A percentile compares a stretch with the other conserved stretches of the same genome.
Conservation (phyloP, 306 rosid species). For the Vachellia collinsii region DNA sequence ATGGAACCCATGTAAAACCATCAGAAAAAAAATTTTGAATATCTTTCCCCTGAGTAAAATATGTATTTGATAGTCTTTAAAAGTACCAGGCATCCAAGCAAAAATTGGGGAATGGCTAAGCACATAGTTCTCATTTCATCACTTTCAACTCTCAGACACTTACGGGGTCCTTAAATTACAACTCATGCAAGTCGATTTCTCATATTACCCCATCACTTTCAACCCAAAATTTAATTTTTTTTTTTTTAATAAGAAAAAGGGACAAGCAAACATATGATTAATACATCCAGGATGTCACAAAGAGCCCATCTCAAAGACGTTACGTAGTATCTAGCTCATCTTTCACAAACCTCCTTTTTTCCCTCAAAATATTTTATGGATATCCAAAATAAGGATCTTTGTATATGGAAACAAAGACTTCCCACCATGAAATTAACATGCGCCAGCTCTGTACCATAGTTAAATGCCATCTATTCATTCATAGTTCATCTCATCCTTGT, state of each 20-base stretch:
- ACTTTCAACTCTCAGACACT: not conserved
- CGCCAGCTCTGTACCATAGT: too few species aligned
- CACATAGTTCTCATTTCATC: not conserved
- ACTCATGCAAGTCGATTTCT: not conserved
- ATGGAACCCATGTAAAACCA: slow-evolving; percentile 21
- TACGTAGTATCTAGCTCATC: not conserved
- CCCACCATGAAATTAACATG: not conserved
- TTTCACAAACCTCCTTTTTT: not conserved
- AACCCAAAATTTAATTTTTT: not conserved
- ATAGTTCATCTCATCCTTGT: not conserved
- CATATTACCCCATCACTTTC: not conserved
- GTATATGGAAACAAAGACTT: not conserved
- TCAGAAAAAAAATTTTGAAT: not conserved
- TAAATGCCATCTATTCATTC: not conserved
- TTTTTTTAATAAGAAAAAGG: not conserved
- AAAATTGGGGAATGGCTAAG: slow-evolving; percentile 14
- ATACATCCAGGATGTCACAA: not conserved
- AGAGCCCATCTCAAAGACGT: not conserved
- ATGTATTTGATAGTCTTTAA: not conserved
- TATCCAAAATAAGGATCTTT: not conserved
- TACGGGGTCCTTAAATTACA: not conserved
- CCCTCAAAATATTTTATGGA: not conserved
- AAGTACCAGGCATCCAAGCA: slow-evolving; percentile 4
- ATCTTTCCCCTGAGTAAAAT: not conserved
- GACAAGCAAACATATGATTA: not conserved